Conservation (phyloP, 1,284 basidiomycete genomes). For the Wallemia mellicola region DNA sequence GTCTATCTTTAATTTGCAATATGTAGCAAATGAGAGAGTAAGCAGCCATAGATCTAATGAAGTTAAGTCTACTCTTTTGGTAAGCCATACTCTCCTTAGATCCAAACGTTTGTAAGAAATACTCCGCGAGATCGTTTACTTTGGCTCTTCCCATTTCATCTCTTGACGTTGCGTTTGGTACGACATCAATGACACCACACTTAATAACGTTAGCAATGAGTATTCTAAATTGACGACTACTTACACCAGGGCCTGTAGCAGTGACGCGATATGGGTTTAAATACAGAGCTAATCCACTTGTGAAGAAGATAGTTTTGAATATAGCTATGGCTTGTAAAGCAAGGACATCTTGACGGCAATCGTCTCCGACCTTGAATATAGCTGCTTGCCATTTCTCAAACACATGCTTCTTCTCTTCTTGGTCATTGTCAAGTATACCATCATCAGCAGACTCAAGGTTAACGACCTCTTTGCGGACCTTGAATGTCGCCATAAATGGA, state of each 20-base stretch:
- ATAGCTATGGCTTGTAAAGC: slow-evolving; percentile 93
- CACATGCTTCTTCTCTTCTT: slow-evolving; percentile 4
- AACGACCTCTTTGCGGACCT: slow-evolving; percentile 54
- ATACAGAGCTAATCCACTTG: slow-evolving; percentile 63
- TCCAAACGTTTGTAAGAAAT: slow-evolving; percentile 87
- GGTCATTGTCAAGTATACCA: slow-evolving; percentile 31
- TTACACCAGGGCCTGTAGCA: slow-evolving; percentile 76
- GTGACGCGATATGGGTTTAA: slow-evolving; percentile 91
- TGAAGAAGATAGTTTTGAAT: slow-evolving; percentile 92
- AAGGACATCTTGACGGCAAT: slow-evolving; percentile 90
- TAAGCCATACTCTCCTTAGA: slow-evolving; percentile 62
- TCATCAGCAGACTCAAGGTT: slow-evolving; percentile 34
- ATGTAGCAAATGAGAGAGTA: slow-evolving; percentile 98
- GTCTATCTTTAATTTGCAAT: slow-evolving; percentile 84
- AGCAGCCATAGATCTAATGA: slow-evolving; percentile 96
- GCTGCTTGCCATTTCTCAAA: slow-evolving; percentile 92
- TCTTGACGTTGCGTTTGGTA: slow-evolving; percentile 87
- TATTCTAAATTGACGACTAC: slow-evolving; percentile 10
- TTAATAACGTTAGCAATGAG: slow-evolving; percentile 13
- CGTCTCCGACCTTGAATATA: slow-evolving; percentile 99
- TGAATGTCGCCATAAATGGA: slow-evolving; percentile 99
- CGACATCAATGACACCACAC: slow-evolving; percentile 96
- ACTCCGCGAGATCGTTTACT: slow-evolving; percentile 79
- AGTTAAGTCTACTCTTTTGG: slow-evolving; percentile 77
- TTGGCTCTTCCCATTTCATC: slow-evolving; percentile 99